Evolutionary conservation across 2,329 filamentous ascomycete genomes (phyloP).

Genomic region (Fusarium buxicola): DNA sequence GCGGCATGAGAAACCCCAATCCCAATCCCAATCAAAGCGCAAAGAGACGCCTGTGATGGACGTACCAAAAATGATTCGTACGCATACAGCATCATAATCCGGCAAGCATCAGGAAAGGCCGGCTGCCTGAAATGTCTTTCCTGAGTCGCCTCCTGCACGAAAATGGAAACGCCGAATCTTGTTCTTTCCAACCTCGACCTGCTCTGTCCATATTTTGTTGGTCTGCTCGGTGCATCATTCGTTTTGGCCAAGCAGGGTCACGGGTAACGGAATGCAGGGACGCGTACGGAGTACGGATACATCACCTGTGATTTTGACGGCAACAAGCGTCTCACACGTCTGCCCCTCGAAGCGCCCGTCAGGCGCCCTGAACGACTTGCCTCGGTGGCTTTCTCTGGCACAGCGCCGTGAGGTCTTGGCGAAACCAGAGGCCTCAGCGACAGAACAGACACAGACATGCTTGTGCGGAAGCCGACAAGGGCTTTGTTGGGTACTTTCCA

Average conservation of each 20-base stretch:
- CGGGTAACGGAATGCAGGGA: slow-evolving; percentile 34
- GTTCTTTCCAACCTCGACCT: slow-evolving; percentile 15
- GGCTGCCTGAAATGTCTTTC: slow-evolving; percentile 34
- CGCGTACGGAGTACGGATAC: slow-evolving; percentile 30
- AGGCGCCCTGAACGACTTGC: slow-evolving; percentile 17
- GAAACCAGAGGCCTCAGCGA: slow-evolving; percentile 28
- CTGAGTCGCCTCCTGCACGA: slow-evolving; percentile 15
- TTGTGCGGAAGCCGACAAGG: slow-evolving; percentile 24
- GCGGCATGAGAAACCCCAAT: slow-evolving; percentile 7
- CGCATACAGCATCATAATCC: slow-evolving; percentile 19
- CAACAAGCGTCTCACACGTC: slow-evolving; percentile 34
- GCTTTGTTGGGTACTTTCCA: slow-evolving; percentile 21
- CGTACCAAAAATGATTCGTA: background rate
- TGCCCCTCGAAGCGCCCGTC: slow-evolving; percentile 18
- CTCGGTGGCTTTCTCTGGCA: slow-evolving; percentile 20
- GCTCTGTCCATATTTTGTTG: slow-evolving; percentile 27
- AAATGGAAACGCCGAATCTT: slow-evolving; percentile 24
- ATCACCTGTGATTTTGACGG: slow-evolving; percentile 34
- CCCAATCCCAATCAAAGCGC: slow-evolving; percentile 17
- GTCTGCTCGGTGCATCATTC: slow-evolving; percentile 21
- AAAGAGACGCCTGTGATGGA: background rate
- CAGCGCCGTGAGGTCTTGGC: slow-evolving; percentile 33
- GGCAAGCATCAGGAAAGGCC: slow-evolving; percentile 11
- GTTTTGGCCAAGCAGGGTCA: slow-evolving; percentile 33
- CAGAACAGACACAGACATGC: slow-evolving; percentile 18